Percentiles rank a stretch among this genome's conserved stretches.
These are phyloP conservation scores for Emericellopsis cladophorae DNA, from an alignment of 2,329 filamentous ascomycete genomes.

Conservation along the genomic window DNA sequence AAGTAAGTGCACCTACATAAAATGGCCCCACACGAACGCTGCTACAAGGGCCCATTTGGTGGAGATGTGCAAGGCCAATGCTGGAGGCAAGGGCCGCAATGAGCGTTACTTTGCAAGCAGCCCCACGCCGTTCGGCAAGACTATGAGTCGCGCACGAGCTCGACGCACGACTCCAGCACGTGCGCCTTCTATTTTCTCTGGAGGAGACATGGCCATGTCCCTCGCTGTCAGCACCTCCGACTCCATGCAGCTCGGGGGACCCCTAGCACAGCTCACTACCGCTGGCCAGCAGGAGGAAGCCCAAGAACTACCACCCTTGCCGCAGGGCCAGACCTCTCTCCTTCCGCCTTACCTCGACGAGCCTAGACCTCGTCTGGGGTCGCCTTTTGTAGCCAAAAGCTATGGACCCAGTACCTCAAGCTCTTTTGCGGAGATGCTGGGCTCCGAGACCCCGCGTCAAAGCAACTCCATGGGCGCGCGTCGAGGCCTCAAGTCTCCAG, in stretches of 20 bases:
- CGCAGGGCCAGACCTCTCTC: neutral
- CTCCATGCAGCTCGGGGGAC: conserved; percentile 50
- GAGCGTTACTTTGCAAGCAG: conserved; percentile 36
- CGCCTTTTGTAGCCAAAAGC: conserved; percentile 43
- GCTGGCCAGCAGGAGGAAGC: neutral
- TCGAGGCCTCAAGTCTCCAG: conserved; percentile 39
- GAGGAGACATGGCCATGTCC: conserved; percentile 50
- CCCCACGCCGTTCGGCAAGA: conserved; percentile 42
- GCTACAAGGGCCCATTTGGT: conserved; percentile 50
- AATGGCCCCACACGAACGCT: conserved; percentile 52
- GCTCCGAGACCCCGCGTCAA: conserved; percentile 23
- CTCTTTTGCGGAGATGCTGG: conserved; percentile 26
- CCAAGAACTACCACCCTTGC: neutral
- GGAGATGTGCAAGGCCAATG: conserved; percentile 47
- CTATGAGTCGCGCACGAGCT: conserved; percentile 34
- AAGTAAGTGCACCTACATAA: conserved; percentile 32
- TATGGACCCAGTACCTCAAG: conserved; percentile 50
- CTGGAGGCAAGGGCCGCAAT: conserved; percentile 28
- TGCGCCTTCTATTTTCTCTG: conserved; percentile 38
- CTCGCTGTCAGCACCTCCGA: conserved; percentile 50
- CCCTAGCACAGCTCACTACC: conserved; percentile 42
- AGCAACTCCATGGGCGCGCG: conserved; percentile 36
- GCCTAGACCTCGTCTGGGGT: conserved; percentile 26
- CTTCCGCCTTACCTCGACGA: neutral
- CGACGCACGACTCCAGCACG: conserved; percentile 33